These are phyloP conservation scores for Penicillium taxi DNA, from an alignment of 495 filamentous ascomycete species.

Conservation along the genomic window DNA sequence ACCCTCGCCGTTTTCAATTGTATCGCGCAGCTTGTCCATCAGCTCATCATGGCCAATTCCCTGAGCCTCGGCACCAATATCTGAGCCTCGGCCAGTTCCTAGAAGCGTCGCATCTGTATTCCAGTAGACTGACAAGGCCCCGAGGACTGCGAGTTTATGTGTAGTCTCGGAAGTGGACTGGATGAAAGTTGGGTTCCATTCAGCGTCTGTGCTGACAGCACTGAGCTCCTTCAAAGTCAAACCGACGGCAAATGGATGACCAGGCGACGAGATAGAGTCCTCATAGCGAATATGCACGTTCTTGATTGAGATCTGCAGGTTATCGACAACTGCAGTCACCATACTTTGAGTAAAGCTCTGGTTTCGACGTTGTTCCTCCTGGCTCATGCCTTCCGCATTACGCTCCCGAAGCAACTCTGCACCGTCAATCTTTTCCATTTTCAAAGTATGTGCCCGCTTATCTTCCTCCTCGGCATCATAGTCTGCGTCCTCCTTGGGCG, in stretches of 20 bases:
- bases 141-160: slow-evolving; percentile 85
- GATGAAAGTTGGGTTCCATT: slow-evolving; percentile 93
- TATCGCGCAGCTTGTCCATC: slow-evolving; percentile 61
- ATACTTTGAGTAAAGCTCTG: slow-evolving; percentile 95
- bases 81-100: slow-evolving; percentile 58
- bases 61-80: slow-evolving; percentile 55
- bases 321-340: slow-evolving; percentile 93
- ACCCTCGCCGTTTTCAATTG: slow-evolving; percentile 65
- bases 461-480: slow-evolving; percentile 92
- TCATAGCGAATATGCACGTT: slow-evolving; percentile 98
- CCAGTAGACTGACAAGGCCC: slow-evolving; percentile 90
- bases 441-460: slow-evolving; percentile 69
- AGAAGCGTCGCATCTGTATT: slow-evolving; percentile 84
- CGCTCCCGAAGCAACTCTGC: slow-evolving; percentile 89
- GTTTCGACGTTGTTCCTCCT: slow-evolving; percentile 88
- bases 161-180: slow-evolving; percentile 73
- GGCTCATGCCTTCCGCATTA: slow-evolving; percentile 84
- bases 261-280: slow-evolving; percentile 89
- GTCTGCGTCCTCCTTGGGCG: slow-evolving; percentile 85
- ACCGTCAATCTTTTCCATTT: slow-evolving; percentile 96
- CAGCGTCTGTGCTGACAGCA: slow-evolving; percentile 85
- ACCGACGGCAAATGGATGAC: slow-evolving; percentile 89
- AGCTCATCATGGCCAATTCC: slow-evolving; percentile 63
- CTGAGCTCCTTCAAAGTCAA: slow-evolving; percentile 91
- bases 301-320: slow-evolving; percentile 92